Evolutionary conservation across 2,329 filamentous ascomycete species (phyloP).

Genomic region (Penicillium sp.): DNA sequence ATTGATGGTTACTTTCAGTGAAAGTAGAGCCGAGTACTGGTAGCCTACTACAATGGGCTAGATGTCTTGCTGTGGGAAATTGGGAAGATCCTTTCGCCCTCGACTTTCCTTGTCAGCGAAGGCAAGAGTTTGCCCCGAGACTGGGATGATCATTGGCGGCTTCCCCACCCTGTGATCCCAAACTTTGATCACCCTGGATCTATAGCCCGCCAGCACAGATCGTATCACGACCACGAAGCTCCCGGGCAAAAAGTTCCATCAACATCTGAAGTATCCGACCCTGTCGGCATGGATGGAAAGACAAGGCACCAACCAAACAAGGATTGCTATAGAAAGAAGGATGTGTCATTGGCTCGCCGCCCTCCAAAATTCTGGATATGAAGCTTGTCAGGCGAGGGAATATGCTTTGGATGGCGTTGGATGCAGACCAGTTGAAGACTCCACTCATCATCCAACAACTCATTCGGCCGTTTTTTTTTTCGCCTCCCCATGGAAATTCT

Average conservation of each 20-base stretch:
- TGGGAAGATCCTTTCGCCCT: not conserved
- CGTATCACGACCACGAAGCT: slow-evolving; percentile 10
- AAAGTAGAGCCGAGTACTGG: slow-evolving; percentile 10
- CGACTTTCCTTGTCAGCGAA: not conserved
- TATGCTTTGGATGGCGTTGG: slow-evolving; percentile 14
- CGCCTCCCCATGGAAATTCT: slow-evolving; percentile 6
- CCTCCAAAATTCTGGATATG: slow-evolving; percentile 1
- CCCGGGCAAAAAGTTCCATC: slow-evolving; percentile 1
- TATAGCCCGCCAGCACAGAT: slow-evolving; percentile 10
- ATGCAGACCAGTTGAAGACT: slow-evolving; percentile 11
- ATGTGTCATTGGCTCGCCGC: slow-evolving; percentile 3
- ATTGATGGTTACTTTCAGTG: slow-evolving; percentile 16
- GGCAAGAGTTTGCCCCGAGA: not conserved
- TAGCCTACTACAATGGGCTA: slow-evolving; percentile 6
- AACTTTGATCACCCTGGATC: slow-evolving; percentile 15
- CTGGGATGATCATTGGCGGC: slow-evolving; percentile 9
- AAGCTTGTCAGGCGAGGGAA: slow-evolving; percentile 10
- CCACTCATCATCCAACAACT: not conserved
- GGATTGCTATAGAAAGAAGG: not conserved
- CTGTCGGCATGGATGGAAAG: slow-evolving; percentile 6
- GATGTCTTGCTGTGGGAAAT: slow-evolving; percentile 1
- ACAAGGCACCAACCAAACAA: slow-evolving; percentile 3
- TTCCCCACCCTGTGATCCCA: slow-evolving; percentile 9
- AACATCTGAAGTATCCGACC: not conserved
- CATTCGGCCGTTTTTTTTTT: not conserved